Conservation (phyloP, 1,284 basidiomycete species). For the Cryptococcus sp. region DNA sequence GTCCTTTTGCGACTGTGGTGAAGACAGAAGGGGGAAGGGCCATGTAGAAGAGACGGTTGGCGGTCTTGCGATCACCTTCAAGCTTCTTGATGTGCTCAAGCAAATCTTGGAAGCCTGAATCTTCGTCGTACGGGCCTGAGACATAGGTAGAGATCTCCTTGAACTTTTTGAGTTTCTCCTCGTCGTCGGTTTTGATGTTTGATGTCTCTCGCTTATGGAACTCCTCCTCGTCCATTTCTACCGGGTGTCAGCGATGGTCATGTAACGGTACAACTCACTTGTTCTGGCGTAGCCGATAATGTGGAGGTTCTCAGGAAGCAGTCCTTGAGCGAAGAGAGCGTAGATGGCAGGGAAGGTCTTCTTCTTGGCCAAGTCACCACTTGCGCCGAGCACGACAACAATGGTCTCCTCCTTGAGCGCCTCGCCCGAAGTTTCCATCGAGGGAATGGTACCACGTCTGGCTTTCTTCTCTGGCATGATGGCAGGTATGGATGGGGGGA, state of each 20-base stretch:
- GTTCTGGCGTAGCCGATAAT: slow-evolving; percentile 95
- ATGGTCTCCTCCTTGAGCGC: slow-evolving; percentile 81
- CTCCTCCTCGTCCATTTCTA: slow-evolving; percentile 79
- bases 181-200: slow-evolving; percentile 75
- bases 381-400: slow-evolving; percentile 92
- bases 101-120: slow-evolving; percentile 72
- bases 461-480: slow-evolving; percentile 2
- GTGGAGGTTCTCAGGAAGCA: slow-evolving; percentile 77
- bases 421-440: slow-evolving; percentile 73
- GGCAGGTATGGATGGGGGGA: too few relatives aligned
- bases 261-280: slow-evolving; percentile 49
- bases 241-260: slow-evolving; percentile 10
- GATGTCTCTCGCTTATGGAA: slow-evolving; percentile 79
- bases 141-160: slow-evolving; percentile 77
- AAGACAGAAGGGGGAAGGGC: slow-evolving; percentile 93
- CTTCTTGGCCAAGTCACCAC: slow-evolving; percentile 98
- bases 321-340: slow-evolving; percentile 74
- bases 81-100: slow-evolving; percentile 73
- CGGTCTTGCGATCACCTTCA: slow-evolving; percentile 63
- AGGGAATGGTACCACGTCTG: slow-evolving; percentile 64
- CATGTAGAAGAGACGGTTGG: slow-evolving; percentile 85
- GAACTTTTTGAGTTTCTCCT: slow-evolving; percentile 74
- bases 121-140: slow-evolving; percentile 82
- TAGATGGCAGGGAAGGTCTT: slow-evolving; percentile 98
- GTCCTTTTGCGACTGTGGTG: slow-evolving; percentile 77